These are phyloP conservation scores for Papiliotrema terrestris DNA, from an alignment of 1,284 basidiomycete genomes.

Conservation along the genomic window DNA sequence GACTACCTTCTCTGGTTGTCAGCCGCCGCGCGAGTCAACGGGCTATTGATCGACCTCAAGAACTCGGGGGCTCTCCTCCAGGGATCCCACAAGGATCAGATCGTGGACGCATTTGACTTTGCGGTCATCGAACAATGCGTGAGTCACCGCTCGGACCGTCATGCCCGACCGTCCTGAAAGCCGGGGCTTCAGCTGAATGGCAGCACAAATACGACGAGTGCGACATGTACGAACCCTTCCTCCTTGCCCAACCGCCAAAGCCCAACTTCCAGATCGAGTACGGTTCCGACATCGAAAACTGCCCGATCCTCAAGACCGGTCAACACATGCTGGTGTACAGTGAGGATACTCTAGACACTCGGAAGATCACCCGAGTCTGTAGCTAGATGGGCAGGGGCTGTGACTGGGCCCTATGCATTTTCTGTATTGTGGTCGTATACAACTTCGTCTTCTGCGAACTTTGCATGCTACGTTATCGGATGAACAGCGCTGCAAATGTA, in stretches of 20 bases:
- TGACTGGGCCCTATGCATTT: too few relatives aligned
- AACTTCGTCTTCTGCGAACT: too few relatives aligned
- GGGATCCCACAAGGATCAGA: constrained; percentile 12
- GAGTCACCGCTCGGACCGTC: constrained; percentile 5
- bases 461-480: too few relatives aligned
- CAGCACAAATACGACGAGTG: constrained; percentile 29
- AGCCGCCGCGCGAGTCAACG: constrained; percentile 18
- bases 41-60: constrained; percentile 36
- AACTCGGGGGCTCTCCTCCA: constrained; percentile 31
- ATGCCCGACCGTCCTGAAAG: neutral
- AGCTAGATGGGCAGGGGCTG: too few relatives aligned
- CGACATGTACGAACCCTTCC: constrained; percentile 20
- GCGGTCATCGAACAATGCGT: constrained; percentile 28
- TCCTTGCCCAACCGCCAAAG: constrained; percentile 27
- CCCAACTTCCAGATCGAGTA: constrained; percentile 35
- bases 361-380: constrained; percentile 13
- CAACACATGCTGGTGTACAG: constrained; percentile 17
- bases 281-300: constrained; percentile 8
- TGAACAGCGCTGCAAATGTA: too few relatives aligned
- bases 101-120: constrained; percentile 23
- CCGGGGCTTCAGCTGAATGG: neutral
- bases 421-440: too few relatives aligned
- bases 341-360: constrained; percentile 10
- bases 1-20: constrained; percentile 38
- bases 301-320: constrained; percentile 10